Evolutionary conservation across 2,329 filamentous ascomycete genomes (phyloP).

Genomic region (Ilyonectria destructans): DNA sequence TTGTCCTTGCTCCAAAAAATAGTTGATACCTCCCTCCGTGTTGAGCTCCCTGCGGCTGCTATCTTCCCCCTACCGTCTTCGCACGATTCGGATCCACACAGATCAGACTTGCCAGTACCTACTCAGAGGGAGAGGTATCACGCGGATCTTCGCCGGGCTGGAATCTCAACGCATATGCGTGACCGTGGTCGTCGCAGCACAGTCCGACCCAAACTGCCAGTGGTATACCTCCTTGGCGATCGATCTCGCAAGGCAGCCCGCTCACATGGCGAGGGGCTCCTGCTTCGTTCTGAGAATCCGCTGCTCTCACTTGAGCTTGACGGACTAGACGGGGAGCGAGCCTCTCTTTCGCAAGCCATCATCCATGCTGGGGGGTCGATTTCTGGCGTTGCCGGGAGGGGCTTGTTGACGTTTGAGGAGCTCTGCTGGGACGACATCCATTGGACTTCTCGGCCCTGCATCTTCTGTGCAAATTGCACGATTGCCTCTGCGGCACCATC

Average conservation of each 20-base stretch:
- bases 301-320: neutral
- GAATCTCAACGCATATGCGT: constrained; percentile 10
- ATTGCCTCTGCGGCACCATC: constrained; percentile 48
- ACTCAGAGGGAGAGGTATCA: neutral
- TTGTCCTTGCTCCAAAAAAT: neutral
- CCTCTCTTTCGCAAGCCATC: constrained; percentile 2
- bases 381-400: constrained; percentile 52
- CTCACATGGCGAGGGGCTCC: constrained; percentile 10
- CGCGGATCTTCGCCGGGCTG: neutral
- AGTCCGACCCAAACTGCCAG: neutral
- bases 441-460: constrained; percentile 19
- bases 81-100: too few relatives aligned
- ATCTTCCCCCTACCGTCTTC: too few relatives aligned
- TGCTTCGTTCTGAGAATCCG: constrained; percentile 3
- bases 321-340: neutral
- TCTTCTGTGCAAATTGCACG: constrained; percentile 45
- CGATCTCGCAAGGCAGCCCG: constrained; percentile 4
- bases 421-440: constrained; percentile 13
- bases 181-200: neutral
- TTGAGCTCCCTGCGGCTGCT: neutral
- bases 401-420: constrained; percentile 44
- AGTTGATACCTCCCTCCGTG: neutral
- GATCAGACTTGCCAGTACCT: neutral
- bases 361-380: constrained; percentile 45
- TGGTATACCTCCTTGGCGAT: constrained; percentile 3